These are phyloP conservation scores for Phytopythium montanum DNA, from an alignment of 352 stramenopile genomes.

Conservation along the genomic window DNA sequence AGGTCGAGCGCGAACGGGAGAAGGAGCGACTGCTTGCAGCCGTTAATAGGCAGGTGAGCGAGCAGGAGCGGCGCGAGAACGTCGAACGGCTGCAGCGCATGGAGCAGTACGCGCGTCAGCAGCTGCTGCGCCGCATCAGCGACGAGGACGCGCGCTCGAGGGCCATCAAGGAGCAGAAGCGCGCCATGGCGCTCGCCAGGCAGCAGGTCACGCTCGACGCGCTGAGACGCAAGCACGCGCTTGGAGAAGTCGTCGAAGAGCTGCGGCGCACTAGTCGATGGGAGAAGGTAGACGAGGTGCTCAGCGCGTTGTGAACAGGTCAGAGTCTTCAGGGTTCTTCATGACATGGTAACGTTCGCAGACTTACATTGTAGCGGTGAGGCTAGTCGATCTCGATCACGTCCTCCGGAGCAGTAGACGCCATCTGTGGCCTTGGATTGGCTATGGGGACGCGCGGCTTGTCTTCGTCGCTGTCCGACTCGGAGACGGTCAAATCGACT, in stretches of 20 bases:
- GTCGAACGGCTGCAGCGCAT: constrained; percentile 73
- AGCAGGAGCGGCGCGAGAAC: constrained; percentile 62
- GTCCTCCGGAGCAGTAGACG: constrained; percentile 13
- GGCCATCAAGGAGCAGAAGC: constrained; percentile 60
- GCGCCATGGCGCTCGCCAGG: constrained; percentile 45
- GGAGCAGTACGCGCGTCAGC: constrained; percentile 59
- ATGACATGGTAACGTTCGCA: not conserved
- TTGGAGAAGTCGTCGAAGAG: constrained; percentile 63
- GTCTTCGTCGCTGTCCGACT: constrained; percentile 32
- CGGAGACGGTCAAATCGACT: constrained; percentile 31
- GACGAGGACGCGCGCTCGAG: constrained; percentile 56
- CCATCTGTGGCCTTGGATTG: no score
- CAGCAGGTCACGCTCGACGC: constrained; percentile 63
- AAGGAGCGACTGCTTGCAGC: constrained; percentile 42
- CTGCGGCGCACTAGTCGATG: constrained; percentile 61
- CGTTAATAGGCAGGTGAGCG: constrained; percentile 49
- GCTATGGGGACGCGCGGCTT: not conserved
- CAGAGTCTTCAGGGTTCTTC: not conserved
- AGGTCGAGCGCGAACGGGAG: constrained; percentile 35
- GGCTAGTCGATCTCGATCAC: constrained; percentile 37
- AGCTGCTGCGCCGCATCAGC: constrained; percentile 51
- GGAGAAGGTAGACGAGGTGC: constrained; percentile 75
- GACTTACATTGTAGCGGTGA: not conserved
- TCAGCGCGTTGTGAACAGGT: constrained; percentile 44
- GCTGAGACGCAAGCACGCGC: constrained; percentile 64